Base-by-base conservation (phyloP, 176 grass and related monocot species). In the Ampelocalamus luodianensis region DNA sequence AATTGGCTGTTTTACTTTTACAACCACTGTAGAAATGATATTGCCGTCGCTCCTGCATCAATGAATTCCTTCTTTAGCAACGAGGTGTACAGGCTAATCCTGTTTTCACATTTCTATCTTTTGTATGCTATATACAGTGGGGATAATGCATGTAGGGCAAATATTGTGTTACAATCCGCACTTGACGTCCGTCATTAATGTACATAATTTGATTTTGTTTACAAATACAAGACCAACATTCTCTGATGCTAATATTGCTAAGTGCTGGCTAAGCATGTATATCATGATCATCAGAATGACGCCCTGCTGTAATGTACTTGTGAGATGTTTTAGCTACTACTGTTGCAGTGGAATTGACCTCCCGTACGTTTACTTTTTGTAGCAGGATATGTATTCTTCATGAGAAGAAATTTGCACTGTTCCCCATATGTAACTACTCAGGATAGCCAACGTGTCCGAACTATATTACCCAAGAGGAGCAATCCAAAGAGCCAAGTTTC, bases 211-310 rank as follows among this genome's bases (percentile, higher is more conserved):
- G 36, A 66, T 14, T 77, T 43, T 9, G 17, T 66, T 85, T 76
- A 68, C 24, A 45, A 29, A 42, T 55, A 23, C 17, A 60, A 50
- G 34, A 27, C 34, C 9, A 44, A 23, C 18, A 36, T 71, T 69
- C 4, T 85, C 22, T 63, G 82, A 76, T 54, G 27, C 65, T 83
- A 70, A 62, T 11, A 36, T 64, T n/a, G 15, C 79, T 82, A 71
- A 68, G 34, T 55, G 9, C 62, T 34, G 38, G 34, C 17, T 53
- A 32, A 54, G 14, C 45, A 53, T 75, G 44, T 18, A 40, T 53
- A 10, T 17, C 46, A 16, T 49, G 48, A 15, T 49, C n/a, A 50
- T n/a, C 29, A 70, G 24, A 68, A 34, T 20, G 45, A 49, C 13
- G 15, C 71, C 45, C 8, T n/a, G 29, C 50, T 32, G 24, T 45